Evolutionary conservation across 768 basidiomycete species (phyloP), one percentile per base, ranked within the genome.

Genomic region (Tulasnella calospora): DNA sequence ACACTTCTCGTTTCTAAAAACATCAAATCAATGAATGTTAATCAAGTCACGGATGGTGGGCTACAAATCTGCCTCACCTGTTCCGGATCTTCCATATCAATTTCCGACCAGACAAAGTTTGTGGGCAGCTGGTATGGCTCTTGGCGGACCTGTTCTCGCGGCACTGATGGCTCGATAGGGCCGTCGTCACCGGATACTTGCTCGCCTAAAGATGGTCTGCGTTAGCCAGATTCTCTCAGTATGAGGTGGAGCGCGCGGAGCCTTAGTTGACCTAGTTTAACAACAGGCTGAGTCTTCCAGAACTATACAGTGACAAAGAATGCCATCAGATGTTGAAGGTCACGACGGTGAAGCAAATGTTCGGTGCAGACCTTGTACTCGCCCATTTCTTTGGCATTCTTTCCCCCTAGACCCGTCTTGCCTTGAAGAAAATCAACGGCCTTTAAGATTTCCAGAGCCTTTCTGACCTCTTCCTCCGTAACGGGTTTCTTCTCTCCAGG

Each of bases 261-360:
- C 57, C 17, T 3, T 27, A 81, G 57, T 84, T 81, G 82, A 91
- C 93, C 93, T 77, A 90, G 85, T 82, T 96, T 94, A 23, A 95
- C 93, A 9, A 99, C 98, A 3, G 98, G 98, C 84, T 99, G 98
- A 8, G 97, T 99, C 44, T 87, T 90, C 98, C 98, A 99, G 85
- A 99, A 99, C 95, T 95, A 82, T 30, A n/a, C 27, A n/a, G 21
- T 80, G 76, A 77, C 77, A 55, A 55, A 81, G 38, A 13, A 35
- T 44, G 73, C 44, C 72, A 69, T 67, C 74, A 78, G 41, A 79
- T 21, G 70, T 51, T 33, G 73, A 74, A 81, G 8, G 71, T 36
- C 55, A 61, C 71, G 81, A 35, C 35, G 44, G 15, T 41, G 35
- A n/a, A 46, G 78, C 83, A 5, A 23, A n/a, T 7, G 21, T 27